Percentiles rank a stretch among this genome's conserved stretches.
These are phyloP conservation scores for Zoysia pacifica DNA, from an alignment of 176 grass and related monocot genomes.

Conservation along the genomic window DNA sequence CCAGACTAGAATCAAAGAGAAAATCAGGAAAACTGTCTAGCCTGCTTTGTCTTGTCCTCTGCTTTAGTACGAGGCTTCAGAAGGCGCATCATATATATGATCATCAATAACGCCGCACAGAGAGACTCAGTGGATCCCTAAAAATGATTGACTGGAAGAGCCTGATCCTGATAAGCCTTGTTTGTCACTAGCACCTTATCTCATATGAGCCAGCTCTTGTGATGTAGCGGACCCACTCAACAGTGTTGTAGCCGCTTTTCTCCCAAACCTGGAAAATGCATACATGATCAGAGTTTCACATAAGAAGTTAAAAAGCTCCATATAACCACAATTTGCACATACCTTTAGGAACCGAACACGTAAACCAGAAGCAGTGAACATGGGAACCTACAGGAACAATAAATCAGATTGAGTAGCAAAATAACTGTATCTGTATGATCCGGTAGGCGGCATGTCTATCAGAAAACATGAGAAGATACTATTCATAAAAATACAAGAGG, in stretches of 20 bases:
- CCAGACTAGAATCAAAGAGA: slow-evolving; percentile 37
- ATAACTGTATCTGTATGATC: neutral
- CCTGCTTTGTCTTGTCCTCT: slow-evolving; percentile 14
- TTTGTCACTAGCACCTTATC: slow-evolving; percentile 74
- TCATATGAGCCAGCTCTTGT: slow-evolving; percentile 97
- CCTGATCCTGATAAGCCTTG: neutral
- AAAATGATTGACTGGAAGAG: neutral
- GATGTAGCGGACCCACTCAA: slow-evolving; percentile 99
- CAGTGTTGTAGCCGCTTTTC: slow-evolving; percentile 99
- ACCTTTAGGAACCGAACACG: slow-evolving; percentile 99
- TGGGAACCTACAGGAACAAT: slow-evolving; percentile 70
- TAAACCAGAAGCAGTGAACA: slow-evolving; percentile 99
- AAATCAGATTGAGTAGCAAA: neutral
- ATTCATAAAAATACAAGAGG: neutral
- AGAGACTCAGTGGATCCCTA: neutral
- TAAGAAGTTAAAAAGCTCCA: neutral
- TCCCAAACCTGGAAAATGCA: slow-evolving; percentile 85
- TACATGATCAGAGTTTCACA: slow-evolving; percentile 23
- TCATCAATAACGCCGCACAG: slow-evolving; percentile 18
- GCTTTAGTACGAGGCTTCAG: slow-evolving; percentile 38
- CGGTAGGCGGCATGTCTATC: too few species aligned
- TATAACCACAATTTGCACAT: slow-evolving; percentile 35
- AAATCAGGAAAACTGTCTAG: slow-evolving; percentile 28
- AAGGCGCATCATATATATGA: slow-evolving; percentile 9
- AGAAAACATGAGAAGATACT: neutral